These are phyloP conservation scores for Phytopythium mirpurense DNA, from an alignment of 352 stramenopile genomes.

Conservation along the genomic window DNA sequence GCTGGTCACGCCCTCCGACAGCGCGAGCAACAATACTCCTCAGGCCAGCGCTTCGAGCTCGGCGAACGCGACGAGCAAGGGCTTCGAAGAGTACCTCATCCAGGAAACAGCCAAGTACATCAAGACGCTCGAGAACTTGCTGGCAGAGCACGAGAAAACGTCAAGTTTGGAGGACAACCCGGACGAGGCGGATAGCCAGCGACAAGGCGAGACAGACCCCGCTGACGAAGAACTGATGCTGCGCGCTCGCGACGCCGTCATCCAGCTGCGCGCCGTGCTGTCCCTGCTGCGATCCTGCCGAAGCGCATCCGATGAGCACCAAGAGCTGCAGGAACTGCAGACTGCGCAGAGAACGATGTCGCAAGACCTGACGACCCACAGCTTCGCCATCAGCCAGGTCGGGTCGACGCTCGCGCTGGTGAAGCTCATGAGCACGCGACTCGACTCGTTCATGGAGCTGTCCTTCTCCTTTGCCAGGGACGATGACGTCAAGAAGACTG, in stretches of 20 bases:
- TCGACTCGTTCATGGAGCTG: slow-evolving; percentile 63
- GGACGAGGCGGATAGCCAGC: neutral
- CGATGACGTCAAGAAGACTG: slow-evolving; percentile 66
- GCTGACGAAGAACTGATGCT: slow-evolving; percentile 17
- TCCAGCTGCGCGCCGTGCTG: slow-evolving; percentile 55
- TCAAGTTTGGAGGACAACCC: neutral
- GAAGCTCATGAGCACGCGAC: slow-evolving; percentile 53
- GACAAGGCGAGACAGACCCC: neutral
- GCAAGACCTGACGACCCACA: slow-evolving; percentile 31
- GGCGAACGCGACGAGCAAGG: slow-evolving; percentile 3
- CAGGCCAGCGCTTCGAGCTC: neutral
- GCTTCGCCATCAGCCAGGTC: slow-evolving; percentile 45
- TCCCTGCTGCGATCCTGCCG: slow-evolving; percentile 40
- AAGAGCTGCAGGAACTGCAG: slow-evolving; percentile 27
- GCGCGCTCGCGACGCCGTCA: slow-evolving; percentile 38
- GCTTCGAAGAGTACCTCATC: slow-evolving; percentile 34
- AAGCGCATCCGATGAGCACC: slow-evolving; percentile 31
- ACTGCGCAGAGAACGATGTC: slow-evolving; percentile 22
- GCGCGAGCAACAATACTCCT: slow-evolving; percentile 8
- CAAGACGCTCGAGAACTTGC: neutral
- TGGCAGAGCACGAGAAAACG: slow-evolving; percentile 19
- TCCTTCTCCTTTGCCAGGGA: slow-evolving; percentile 67
- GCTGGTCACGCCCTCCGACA: neutral
- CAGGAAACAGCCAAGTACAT: slow-evolving; percentile 19
- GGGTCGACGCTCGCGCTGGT: slow-evolving; percentile 44